These are phyloP conservation scores for Chaetomium strumarium DNA, from an alignment of 2,329 filamentous ascomycete species.

Conservation along the genomic window DNA sequence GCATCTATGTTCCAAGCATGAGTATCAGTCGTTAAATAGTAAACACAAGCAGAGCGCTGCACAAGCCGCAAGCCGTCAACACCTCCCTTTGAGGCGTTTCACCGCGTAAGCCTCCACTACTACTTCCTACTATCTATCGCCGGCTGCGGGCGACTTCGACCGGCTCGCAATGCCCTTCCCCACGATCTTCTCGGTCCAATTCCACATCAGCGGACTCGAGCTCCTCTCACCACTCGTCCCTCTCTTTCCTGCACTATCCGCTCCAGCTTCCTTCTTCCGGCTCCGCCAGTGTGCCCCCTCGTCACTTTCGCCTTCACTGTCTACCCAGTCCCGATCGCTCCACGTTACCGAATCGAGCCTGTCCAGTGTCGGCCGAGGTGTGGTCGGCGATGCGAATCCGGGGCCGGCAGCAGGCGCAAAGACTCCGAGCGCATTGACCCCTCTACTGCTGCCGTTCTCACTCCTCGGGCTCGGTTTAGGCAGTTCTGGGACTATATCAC, in stretches of 20 bases:
- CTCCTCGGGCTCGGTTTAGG: constrained; percentile 23
- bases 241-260: neutral
- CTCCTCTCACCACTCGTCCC: constrained; percentile 12
- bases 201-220: constrained; percentile 22
- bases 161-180: constrained; percentile 23
- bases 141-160: constrained; percentile 10
- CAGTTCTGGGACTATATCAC: constrained; percentile 43
- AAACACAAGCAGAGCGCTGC: no score
- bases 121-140: constrained; percentile 4
- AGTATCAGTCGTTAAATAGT: no score
- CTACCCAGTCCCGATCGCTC: constrained; percentile 61
- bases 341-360: constrained; percentile 53
- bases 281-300: constrained; percentile 10
- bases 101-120: neutral
- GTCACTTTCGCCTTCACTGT: constrained; percentile 45
- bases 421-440: constrained; percentile 7
- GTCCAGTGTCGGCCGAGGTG: constrained; percentile 26
- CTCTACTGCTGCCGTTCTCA: neutral
- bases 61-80: no score
- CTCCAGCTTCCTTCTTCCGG: neutral
- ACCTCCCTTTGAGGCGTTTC: neutral
- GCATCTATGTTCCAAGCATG: no score
- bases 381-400: constrained; percentile 15
- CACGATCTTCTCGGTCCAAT: constrained; percentile 29
- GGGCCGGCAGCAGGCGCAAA: constrained; percentile 1